Evolutionary conservation across 352 stramenopile genomes (phyloP).

Genomic region (Phytophthora uliginosa): DNA sequence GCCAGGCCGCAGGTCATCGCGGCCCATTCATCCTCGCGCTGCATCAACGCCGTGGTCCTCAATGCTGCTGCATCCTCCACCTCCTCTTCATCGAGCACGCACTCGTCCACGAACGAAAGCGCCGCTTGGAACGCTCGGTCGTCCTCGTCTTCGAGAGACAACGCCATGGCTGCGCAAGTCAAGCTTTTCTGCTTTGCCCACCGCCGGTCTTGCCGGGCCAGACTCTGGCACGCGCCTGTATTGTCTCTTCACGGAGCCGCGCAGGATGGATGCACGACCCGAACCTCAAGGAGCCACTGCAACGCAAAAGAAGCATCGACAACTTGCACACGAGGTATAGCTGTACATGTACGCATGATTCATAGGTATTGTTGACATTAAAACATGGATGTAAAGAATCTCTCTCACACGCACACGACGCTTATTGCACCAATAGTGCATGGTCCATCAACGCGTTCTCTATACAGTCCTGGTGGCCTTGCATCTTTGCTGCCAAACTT

Average conservation of each 20-base stretch:
- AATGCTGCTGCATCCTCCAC: slow-evolving; percentile 25
- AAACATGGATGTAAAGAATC: too few relatives aligned
- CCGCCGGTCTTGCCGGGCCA: slow-evolving; percentile 1
- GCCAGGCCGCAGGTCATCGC: slow-evolving; percentile 12
- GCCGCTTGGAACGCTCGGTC: slow-evolving; percentile 31
- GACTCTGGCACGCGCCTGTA: slow-evolving; percentile 20
- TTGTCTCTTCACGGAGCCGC: slow-evolving; percentile 11
- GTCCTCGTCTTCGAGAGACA: slow-evolving; percentile 27
- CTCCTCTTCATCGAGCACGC: slow-evolving; percentile 31
- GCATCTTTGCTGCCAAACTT: slow-evolving; percentile 34
- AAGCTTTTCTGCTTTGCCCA: slow-evolving; percentile 4
- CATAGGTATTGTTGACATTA: too few relatives aligned
- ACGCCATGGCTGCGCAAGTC: slow-evolving; percentile 16
- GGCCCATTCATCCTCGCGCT: slow-evolving; percentile 23
- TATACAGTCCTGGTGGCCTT: slow-evolving; percentile 34
- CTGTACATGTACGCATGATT: too few relatives aligned
- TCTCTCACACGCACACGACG: not conserved
- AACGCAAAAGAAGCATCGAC: slow-evolving; percentile 8
- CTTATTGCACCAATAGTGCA: slow-evolving; percentile 15
- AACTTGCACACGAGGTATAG: not conserved
- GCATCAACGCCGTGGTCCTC: slow-evolving; percentile 14
- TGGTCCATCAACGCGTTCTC: slow-evolving; percentile 43
- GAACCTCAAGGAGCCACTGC: slow-evolving; percentile 9
- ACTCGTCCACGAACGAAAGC: slow-evolving; percentile 42
- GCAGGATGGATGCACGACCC: slow-evolving; percentile 2